Evolutionary conservation across 1,139 yeast genomes (phyloP).

Genomic region (Lizanozyma gosingica): DNA sequence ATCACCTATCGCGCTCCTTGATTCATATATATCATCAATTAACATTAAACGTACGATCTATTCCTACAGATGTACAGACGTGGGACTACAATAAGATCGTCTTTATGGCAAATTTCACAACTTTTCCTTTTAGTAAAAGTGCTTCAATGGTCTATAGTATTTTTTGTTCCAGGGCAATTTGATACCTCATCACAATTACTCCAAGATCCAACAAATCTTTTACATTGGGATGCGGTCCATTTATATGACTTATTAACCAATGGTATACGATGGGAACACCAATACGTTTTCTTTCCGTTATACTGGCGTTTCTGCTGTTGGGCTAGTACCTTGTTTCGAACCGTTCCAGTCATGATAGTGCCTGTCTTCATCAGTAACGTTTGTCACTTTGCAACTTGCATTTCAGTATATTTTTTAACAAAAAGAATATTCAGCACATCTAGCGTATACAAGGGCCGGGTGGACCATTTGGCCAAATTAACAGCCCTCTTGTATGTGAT

Average conservation of each 20-base stretch:
- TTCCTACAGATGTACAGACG: too few species aligned
- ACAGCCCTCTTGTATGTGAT: slow-evolving; percentile 44
- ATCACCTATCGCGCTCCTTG: too few species aligned
- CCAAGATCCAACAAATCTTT: slow-evolving; percentile 23
- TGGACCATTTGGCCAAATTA: slow-evolving; percentile 19
- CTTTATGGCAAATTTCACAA: slow-evolving; percentile 1
- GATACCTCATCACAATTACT: slow-evolving; percentile 30
- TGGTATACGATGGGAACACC: slow-evolving; percentile 65
- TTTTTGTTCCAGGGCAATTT: slow-evolving; percentile 26
- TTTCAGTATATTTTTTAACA: slow-evolving; percentile 47
- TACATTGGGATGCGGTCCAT: slow-evolving; percentile 84
- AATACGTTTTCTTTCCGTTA: slow-evolving; percentile 76
- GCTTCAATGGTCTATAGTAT: slow-evolving; percentile 22
- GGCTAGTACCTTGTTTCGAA: slow-evolving; percentile 8
- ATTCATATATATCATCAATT: too few species aligned
- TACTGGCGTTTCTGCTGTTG: slow-evolving; percentile 44
- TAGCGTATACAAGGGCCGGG: slow-evolving; percentile 12
- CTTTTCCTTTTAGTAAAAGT: slow-evolving; percentile 19
- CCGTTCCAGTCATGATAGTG: slow-evolving; percentile 35
- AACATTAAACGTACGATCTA: too few species aligned
- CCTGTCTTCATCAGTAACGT: slow-evolving; percentile 43
- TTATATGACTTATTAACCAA: slow-evolving; percentile 50
- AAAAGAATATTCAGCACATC: slow-evolving; percentile 17
- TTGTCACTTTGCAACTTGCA: slow-evolving; percentile 41
- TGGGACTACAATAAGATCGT: too few species aligned